Evolutionary conservation across 352 stramenopile species (phyloP).

Genomic region (Phytophthora foliorum): DNA sequence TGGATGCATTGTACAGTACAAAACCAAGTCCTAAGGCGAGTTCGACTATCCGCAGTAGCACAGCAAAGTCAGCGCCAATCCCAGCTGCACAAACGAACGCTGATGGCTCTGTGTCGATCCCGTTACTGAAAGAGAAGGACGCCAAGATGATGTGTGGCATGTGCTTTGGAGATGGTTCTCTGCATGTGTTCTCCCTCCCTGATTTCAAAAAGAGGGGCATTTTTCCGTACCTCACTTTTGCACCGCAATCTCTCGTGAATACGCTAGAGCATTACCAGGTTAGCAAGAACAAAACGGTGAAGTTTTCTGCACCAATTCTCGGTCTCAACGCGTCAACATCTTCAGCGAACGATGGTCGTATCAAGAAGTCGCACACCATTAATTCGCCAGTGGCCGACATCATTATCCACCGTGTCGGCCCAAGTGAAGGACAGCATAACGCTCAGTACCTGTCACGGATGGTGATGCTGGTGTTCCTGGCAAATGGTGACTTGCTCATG

Average conservation of each 20-base stretch:
- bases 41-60: constrained; percentile 23
- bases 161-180: constrained; percentile 83
- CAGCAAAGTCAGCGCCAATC: constrained; percentile 2
- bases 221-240: constrained; percentile 88
- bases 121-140: constrained; percentile 58
- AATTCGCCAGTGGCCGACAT: constrained; percentile 89
- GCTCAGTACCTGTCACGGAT: constrained; percentile 80
- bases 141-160: constrained; percentile 86
- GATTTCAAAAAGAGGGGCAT: constrained; percentile 86
- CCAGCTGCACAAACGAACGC: constrained; percentile 28
- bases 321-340: constrained; percentile 78
- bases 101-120: constrained; percentile 62
- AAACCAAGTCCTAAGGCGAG: constrained; percentile 43
- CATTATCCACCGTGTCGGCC: constrained; percentile 81
- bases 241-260: constrained; percentile 81
- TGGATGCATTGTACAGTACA: constrained; percentile 75
- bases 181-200: constrained; percentile 85
- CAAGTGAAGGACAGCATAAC: constrained; percentile 78
- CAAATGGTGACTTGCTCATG: constrained; percentile 87
- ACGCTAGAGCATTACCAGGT: constrained; percentile 73
- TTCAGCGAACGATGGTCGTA: constrained; percentile 77
- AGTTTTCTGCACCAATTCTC: constrained; percentile 63
- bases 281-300: constrained; percentile 66
- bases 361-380: constrained; percentile 85
- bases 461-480: constrained; percentile 87